Evolutionary conservation across 2,329 filamentous ascomycete genomes (phyloP).

Genomic region (Waltergamsia citrina): DNA sequence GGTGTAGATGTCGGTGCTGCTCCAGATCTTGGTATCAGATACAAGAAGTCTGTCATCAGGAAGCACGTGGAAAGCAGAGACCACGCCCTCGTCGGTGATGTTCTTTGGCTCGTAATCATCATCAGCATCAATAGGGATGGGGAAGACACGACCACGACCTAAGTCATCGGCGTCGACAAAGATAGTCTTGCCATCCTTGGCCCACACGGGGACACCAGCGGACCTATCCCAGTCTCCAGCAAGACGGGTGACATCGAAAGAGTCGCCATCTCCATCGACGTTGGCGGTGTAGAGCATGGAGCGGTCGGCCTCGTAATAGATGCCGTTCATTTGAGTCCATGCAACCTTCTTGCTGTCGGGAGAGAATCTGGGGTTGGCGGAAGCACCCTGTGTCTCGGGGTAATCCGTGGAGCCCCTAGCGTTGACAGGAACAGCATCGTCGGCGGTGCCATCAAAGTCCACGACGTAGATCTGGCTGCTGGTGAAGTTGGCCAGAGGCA

Average conservation of each 20-base stretch:
- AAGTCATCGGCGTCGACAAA: constrained; percentile 1
- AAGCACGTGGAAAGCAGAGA: constrained; percentile 1
- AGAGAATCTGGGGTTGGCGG: constrained; percentile 1
- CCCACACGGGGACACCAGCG: not conserved
- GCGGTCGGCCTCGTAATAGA: constrained; percentile 4
- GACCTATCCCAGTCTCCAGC: constrained; percentile 4
- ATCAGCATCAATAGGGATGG: constrained; percentile 1
- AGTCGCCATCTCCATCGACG: not conserved
- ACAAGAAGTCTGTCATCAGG: constrained; percentile 2
- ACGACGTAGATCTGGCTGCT: constrained; percentile 5
- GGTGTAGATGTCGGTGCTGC: constrained; percentile 4
- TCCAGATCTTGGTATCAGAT: constrained; percentile 4
- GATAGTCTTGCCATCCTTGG: constrained; percentile 3
- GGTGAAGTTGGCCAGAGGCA: constrained; percentile 4
- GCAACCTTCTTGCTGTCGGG: constrained; percentile 2
- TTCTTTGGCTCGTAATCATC: constrained; percentile 3
- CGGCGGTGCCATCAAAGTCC: constrained; percentile 2
- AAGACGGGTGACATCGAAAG: constrained; percentile 2
- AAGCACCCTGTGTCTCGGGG: constrained; percentile 1
- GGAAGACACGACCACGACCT: constrained; percentile 4
- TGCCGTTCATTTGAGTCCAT: constrained; percentile 3
- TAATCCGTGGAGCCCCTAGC: constrained; percentile 1
- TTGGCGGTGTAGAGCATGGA: constrained; percentile 3
- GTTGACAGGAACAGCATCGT: constrained; percentile 4
- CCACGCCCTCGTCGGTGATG: constrained; percentile 4